Conservation (phyloP, 345 rosid species). For the Eucalyptus brandiana region DNA sequence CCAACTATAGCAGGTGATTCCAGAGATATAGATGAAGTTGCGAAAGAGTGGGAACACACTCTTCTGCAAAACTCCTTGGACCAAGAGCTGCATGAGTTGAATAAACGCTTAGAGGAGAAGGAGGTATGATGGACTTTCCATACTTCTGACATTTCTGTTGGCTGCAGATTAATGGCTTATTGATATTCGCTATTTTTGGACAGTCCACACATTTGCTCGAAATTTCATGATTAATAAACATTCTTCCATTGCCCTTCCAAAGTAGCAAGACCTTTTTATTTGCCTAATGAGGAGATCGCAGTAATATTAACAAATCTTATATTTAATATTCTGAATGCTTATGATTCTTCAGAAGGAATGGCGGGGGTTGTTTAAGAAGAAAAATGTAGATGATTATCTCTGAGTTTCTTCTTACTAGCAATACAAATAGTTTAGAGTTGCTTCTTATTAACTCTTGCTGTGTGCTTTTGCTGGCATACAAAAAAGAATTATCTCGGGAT, state of each 20-base stretch:
- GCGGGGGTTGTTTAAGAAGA: neutral
- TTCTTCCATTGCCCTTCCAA: neutral
- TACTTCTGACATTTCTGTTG: neutral
- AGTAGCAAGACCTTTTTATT: neutral
- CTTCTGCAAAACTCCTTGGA: conserved; percentile 87
- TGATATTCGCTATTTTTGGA: neutral
- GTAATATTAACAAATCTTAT: neutral
- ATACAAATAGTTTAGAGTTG: neutral
- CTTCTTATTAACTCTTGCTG: neutral
- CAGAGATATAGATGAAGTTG: conserved; percentile 73
- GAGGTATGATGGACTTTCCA: conserved; percentile 43
- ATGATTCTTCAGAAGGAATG: neutral
- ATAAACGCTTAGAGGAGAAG: conserved; percentile 84
- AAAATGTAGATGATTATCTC: neutral
- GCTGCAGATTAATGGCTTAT: neutral
- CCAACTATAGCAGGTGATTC: conserved; percentile 43
- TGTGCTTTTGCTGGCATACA: neutral
- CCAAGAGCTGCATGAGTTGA: conserved; percentile 83
- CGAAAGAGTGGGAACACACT: conserved; percentile 98
- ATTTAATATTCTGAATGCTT: neutral
- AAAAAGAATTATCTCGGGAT: neutral
- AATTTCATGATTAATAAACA: neutral
- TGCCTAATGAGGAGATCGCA: neutral
- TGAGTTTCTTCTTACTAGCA: neutral
- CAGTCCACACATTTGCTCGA: neutral